Percentiles rank a stretch among this genome's conserved stretches.
phyloP scores from a whole-genome alignment of 345 rosid species.

The Odontarrhena argentea region DNA sequence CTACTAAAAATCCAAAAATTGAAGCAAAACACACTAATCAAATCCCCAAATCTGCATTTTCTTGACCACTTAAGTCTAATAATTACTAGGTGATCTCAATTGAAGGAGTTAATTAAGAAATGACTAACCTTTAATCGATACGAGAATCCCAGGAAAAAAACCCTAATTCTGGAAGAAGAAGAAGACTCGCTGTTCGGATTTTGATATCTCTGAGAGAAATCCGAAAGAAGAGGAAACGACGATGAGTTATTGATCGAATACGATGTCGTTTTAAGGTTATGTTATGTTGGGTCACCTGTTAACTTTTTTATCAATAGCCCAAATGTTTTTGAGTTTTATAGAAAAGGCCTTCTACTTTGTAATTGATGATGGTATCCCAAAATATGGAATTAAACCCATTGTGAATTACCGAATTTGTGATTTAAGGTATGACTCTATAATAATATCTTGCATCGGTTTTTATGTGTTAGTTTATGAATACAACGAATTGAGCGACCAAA shows the following conservation, averaged over 20 bases:
- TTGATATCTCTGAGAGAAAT: neutral
- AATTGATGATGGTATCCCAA: neutral
- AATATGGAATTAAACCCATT: neutral
- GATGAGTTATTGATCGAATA: neutral
- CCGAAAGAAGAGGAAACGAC: constrained; percentile 16
- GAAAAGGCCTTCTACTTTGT: neutral
- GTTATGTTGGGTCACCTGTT: neutral
- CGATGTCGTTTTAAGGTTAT: neutral
- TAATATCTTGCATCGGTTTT: too few relatives aligned
- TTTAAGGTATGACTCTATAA: too few relatives aligned
- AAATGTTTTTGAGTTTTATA: neutral
- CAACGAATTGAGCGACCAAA: too few relatives aligned
- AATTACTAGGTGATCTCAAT: neutral
- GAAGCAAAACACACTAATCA: neutral
- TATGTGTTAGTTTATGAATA: too few relatives aligned
- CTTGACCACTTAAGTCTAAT: neutral
- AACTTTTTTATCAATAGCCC: neutral
- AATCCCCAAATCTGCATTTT: neutral
- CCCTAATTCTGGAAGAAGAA: constrained; percentile 32
- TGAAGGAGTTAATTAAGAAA: neutral
- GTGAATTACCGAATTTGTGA: too few relatives aligned
- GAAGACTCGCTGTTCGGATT: constrained; percentile 1
- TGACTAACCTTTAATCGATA: constrained; percentile 28
- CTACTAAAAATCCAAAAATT: neutral
- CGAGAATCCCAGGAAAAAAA: constrained; percentile 5